Base-by-base conservation (phyloP, 1,139 yeast genomes). In the Kluyveromyces marxianus region DNA sequence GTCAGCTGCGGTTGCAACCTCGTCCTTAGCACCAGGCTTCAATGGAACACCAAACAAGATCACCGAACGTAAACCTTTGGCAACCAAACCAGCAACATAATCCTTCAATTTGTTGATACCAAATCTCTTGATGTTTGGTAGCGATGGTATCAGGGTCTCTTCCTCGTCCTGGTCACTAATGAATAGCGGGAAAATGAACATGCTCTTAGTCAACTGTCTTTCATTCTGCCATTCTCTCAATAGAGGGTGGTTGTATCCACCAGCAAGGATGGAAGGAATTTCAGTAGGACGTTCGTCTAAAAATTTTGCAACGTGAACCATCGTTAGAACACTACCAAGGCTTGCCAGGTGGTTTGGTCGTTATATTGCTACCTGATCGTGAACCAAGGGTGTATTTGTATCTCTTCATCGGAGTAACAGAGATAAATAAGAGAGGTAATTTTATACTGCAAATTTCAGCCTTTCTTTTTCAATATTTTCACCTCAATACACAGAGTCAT, bases 161-260 rank as follows among this genome's bases (percentile, higher is more conserved):
- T 86, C 97, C 49, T 92, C 94, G 37, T 83, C 84, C 37, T 74
- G 70, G 62, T 89, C 97, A 33, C 90, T 76, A 44, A 92, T 75
- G 64, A 92, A 92, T 38, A 92, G 73, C 24, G 99, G 99, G 69
- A 85, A 90, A 50, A 94, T 89, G 62, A 92, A 83, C 95, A 89
- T 86, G 61, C 77, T 77, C 68, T 92, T 94, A 37, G 84, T 75
- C 49, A 92, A 74, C 62, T 82, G 94, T 57, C 90, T 77, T 59
- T 83, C 89, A 54, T 76, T 77, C 66, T 92, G 98, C 98, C 98
- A 92, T 65, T 78, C 83, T 56, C 98, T 77, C 25, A 90, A 64
- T 48, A 92, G 72, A 1, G 96, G 95, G 60, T 90, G 96, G 67
- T 85, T 84, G 69, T 90, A 92, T 3, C 98, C 97, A 49, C 97